Evolutionary conservation across 2,329 filamentous ascomycete genomes (phyloP), one percentile per base, ranked within the genome.

Genomic region (Coniochaeta hoffmannii): DNA sequence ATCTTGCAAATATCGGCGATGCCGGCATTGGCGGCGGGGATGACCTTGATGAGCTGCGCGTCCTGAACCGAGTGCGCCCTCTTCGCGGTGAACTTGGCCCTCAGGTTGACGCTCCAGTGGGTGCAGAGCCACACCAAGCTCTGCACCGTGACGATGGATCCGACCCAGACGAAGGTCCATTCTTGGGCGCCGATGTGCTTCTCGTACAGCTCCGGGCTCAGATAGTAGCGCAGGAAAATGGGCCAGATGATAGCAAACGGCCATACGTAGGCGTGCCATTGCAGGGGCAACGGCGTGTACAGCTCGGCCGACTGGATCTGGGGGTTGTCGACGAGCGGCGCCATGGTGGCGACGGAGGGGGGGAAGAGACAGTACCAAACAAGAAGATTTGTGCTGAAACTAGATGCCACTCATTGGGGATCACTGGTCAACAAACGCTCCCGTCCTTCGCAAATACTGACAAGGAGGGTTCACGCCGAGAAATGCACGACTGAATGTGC

Each of bases 121-220:
- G 94, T 99, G 76, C 89, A 93, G 59, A 99, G 81, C 93, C 94
- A 99, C 63, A 91, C 76, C 60, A 99, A 80, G 60, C 89, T 86
- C 76, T 99, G 95, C 56, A 88, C 67, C 11, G 92, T 96, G 69
- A 95, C 79, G 68, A 99, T 97, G 62, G 85, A 81, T 65, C 89
- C 93, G 62, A 88, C 83, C 86, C 90, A 99, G 60, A 99, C 90
- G 69, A 96, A 96, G 1, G 95, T 97, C 93, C 94, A 99, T 78
- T 99, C 94, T 64, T 88, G 86, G n/a, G 88, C 92, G 65, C 88
- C 84, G 61, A 99, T 95, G 76, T 97, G 86, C 68, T 86, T 87
- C 62, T 96, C 88, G 72, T 99, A 99, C 62, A 89, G 85, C 54
- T 90, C 87, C 59, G 85, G 79, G 22, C 85, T 88, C 54, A 96